These are phyloP conservation scores for Bocquillonia castaneifolia DNA, from an alignment of 441 rosid species.

Conservation along the genomic window DNA sequence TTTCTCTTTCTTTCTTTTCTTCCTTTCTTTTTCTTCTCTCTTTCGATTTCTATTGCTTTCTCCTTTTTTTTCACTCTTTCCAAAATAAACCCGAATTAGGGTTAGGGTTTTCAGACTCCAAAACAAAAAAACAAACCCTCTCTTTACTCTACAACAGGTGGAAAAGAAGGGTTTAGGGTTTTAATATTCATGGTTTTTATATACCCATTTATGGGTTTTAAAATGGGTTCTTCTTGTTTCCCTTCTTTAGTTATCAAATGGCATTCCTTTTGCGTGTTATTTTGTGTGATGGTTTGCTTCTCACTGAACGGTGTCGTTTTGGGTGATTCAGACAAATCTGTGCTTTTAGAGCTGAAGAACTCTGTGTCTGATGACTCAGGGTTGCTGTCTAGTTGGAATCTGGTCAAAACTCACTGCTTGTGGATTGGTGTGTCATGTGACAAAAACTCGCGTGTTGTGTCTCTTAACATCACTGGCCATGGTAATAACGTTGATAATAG, in stretches of 20 bases:
- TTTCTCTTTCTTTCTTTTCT: constrained; percentile 12
- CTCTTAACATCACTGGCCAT: constrained; percentile 51
- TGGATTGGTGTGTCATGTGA: constrained; percentile 74
- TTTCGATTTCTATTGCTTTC: constrained; percentile 1
- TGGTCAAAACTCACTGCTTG: constrained; percentile 38
- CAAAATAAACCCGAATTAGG: constrained; percentile 29
- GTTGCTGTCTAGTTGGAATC: constrained; percentile 57
- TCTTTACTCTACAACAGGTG: constrained; percentile 4
- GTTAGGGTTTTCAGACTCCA: constrained; percentile 25
- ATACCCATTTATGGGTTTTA: constrained; percentile 25
- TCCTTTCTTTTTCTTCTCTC: constrained; percentile 9
- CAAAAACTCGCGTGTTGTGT: constrained; percentile 46
- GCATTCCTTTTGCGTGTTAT: constrained; percentile 29
- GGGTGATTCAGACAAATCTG: constrained; percentile 54
- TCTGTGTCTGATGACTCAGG: constrained; percentile 59
- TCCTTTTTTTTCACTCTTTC: constrained; percentile 16
- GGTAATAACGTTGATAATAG: constrained; percentile 17
- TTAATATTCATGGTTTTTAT: background rate
- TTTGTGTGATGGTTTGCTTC: constrained; percentile 23
- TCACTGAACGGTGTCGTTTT: constrained; percentile 24
- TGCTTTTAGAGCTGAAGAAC: constrained; percentile 62
- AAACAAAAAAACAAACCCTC: background rate
- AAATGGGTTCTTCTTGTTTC: constrained; percentile 36
- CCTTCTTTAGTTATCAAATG: constrained; percentile 31
- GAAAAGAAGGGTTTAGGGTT: constrained; percentile 15